Conservation (phyloP, 2,329 filamentous ascomycete genomes). For the Colletotrichum camelliae region DNA sequence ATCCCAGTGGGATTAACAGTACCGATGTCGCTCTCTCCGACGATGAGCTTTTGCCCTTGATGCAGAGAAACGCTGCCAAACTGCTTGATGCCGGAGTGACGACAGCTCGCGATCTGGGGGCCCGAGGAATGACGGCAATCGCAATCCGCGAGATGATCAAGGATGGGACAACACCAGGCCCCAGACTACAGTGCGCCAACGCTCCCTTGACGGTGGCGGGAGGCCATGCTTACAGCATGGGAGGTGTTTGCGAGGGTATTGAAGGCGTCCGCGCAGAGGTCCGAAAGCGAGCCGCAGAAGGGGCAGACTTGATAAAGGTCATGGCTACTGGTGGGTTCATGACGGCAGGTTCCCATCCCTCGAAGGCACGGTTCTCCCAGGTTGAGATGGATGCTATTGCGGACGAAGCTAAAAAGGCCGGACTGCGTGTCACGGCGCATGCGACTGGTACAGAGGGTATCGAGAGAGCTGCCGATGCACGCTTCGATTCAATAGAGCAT, state of each 20-base stretch:
- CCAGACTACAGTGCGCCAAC: not conserved
- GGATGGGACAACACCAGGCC: not conserved
- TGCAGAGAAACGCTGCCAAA: not conserved
- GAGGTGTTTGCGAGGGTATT: not conserved
- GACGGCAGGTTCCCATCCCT: not conserved
- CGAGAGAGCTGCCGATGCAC: not conserved
- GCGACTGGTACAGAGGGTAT: not conserved
- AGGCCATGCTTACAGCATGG: not conserved
- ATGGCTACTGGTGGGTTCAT: not conserved
- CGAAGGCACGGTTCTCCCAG: not conserved
- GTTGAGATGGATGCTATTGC: not conserved
- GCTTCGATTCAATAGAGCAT: not conserved
- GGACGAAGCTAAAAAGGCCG: not conserved
- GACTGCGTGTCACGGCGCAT: not conserved
- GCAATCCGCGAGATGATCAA: not conserved
- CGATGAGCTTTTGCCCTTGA: not conserved
- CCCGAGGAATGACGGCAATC: not conserved
- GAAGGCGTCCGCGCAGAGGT: not conserved
- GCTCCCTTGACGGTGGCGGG: not conserved
- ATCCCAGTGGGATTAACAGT: not conserved
- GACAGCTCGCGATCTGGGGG: not conserved
- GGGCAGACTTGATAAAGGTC: not conserved
- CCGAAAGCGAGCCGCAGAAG: not conserved
- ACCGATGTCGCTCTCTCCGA: accelerated
- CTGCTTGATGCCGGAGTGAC: not conserved